Evolutionary conservation across 805 yeast genomes (phyloP), one percentile per base, ranked within the genome.

Genomic region (Kodamaea kaohsiungensis): DNA sequence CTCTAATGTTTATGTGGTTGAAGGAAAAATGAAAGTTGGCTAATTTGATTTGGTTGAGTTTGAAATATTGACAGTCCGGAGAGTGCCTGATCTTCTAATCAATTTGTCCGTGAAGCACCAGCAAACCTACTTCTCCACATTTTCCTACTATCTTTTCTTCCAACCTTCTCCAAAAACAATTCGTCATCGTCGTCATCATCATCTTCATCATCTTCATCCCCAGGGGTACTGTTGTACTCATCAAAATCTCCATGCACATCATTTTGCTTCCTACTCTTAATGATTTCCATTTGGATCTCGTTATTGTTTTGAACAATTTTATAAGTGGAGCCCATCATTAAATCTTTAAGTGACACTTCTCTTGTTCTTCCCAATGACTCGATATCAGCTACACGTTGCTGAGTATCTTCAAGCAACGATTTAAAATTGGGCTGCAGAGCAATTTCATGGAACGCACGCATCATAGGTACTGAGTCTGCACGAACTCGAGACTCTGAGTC

Each of bases 391-490:
- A 89, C 88, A 49, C 96, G 72, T 51, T 85, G 83, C 8, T 82
- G 69, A 0, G 93, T 86, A 49, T 86, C 88, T 15, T 80, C 78
- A 27, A 89, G 69, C 18, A 89, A 70, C 54, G 84, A 80, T 46
- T 87, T 85, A 59, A 89, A 89, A 7, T 87, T 88, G 0, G 89
- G 88, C 68, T 83, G 85, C 2, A 82, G 72, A 1, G 86, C 86
- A 50, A 89, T 87, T 64, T 89, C 96, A 55, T 88, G 83, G 65
- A 89, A 89, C 4, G 93, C 96, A 60, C 92, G 79, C 96, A 89
- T 88, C 96, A 89, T 89, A 1, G 93, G 92, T 2, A 88, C 87
- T 7, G 90, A 84, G 66, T 89, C 96, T 0, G 96, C 93, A 37
- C 88, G 73, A 2, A 89, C 96, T 51, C 81, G 74, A 0, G 90